These are phyloP conservation scores for Serendipita vermifera DNA, from an alignment of 768 basidiomycete genomes.

Conservation along the genomic window DNA sequence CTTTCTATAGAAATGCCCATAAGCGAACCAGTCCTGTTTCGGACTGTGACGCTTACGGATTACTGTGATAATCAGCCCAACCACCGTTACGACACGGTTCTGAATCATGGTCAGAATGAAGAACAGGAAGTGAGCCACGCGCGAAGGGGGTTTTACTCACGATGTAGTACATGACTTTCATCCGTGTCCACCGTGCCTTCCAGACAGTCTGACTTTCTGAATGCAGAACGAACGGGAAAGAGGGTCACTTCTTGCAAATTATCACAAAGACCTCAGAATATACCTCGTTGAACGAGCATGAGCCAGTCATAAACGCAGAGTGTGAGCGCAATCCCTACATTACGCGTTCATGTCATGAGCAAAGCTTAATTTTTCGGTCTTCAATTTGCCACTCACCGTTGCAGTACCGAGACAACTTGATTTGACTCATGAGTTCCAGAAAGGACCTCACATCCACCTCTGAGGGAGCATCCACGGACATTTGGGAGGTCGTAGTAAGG, in stretches of 20 bases:
- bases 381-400: background rate
- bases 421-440: background rate
- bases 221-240: background rate
- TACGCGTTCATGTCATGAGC: background rate
- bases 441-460: background rate
- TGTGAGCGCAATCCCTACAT: background rate
- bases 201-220: conserved; percentile 3
- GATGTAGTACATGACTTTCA: background rate
- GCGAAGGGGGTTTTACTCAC: background rate
- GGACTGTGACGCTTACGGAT: background rate
- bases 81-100: background rate
- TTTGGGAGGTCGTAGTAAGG: too few relatives aligned
- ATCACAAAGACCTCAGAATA: background rate
- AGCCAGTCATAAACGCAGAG: background rate
- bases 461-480: background rate
- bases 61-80: background rate
- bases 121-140: too few relatives aligned
- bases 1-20: background rate
- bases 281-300: background rate
- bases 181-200: conserved; percentile 2
- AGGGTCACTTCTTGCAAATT: background rate
- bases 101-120: background rate
- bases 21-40: too few relatives aligned
- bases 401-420: background rate
- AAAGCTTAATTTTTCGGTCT: background rate